Percentiles rank a stretch among this genome's conserved stretches.
Conservation (phyloP, 192 early-diverging fungal species). For the Podila epigama region DNA sequence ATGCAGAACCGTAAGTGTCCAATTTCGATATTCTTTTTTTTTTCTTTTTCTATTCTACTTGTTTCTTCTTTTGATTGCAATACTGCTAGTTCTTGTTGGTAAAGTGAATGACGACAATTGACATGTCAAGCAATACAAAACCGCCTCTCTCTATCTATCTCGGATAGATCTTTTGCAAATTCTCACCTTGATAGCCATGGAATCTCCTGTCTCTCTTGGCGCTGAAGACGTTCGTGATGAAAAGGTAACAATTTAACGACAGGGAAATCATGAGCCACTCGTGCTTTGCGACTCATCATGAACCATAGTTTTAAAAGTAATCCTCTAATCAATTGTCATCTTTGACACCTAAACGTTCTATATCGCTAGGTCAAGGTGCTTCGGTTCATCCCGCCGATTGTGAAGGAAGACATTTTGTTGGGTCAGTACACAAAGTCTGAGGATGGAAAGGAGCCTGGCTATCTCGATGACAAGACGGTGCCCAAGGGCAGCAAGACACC, state of each 20-base stretch:
- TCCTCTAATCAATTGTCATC: neutral
- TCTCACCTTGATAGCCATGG: slow-evolving; percentile 94
- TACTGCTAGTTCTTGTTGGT: no score
- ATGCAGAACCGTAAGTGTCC: slow-evolving; percentile 79
- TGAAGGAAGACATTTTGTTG: slow-evolving; percentile 82
- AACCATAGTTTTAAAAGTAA: neutral
- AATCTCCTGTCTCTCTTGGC: slow-evolving; percentile 84
- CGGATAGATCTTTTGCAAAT: slow-evolving; percentile 90
- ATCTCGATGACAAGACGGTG: slow-evolving; percentile 91
- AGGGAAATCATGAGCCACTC: neutral
- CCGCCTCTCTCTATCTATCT: slow-evolving; percentile 53
- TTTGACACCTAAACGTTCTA: no score
- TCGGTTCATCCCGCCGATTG: slow-evolving; percentile 80
- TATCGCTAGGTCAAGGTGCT: slow-evolving; percentile 67
- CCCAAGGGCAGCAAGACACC: slow-evolving; percentile 85
- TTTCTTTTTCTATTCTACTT: neutral
- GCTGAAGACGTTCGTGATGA: slow-evolving; percentile 96
- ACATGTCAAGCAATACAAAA: neutral
- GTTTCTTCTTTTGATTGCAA: neutral
- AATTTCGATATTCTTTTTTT: neutral
- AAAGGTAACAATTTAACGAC: slow-evolving; percentile 74
- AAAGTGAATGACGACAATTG: slow-evolving; percentile 1
- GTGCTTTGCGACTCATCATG: neutral
- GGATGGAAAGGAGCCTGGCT: slow-evolving; percentile 89
- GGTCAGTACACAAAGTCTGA: slow-evolving; percentile 89